Percentiles rank a stretch among this genome's conserved stretches.
Evolutionary conservation across 2,329 filamentous ascomycete genomes (phyloP).

Genomic region (Paraphoma sp.): DNA sequence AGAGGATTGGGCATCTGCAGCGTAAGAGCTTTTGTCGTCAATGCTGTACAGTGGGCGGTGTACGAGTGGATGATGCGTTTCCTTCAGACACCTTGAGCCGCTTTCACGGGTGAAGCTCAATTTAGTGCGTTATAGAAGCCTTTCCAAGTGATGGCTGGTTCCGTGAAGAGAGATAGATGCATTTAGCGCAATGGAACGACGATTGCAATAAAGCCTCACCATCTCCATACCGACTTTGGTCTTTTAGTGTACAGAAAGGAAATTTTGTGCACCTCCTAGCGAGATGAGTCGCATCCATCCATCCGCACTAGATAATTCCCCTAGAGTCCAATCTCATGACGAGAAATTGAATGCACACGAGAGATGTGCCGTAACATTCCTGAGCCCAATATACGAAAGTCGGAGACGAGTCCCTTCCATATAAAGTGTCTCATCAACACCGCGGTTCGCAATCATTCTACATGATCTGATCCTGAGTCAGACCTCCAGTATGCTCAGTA

Average conservation of each 20-base stretch:
- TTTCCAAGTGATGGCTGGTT: no score
- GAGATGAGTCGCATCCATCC: constrained; percentile 10
- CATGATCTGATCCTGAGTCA: constrained; percentile 99
- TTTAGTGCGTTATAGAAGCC: no score
- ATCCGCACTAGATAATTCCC: constrained; percentile 17
- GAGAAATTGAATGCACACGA: constrained; percentile 13
- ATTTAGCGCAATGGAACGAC: background rate
- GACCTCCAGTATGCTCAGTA: constrained; percentile 68
- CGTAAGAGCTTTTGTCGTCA: constrained; percentile 85
- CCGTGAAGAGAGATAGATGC: background rate
- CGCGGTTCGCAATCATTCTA: constrained; percentile 49
- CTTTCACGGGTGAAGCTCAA: no score
- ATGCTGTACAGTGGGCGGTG: constrained; percentile 89
- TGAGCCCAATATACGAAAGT: background rate
- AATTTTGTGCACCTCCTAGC: constrained; percentile 32
- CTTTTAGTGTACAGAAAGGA: constrained; percentile 44
- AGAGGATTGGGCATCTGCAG: constrained; percentile 83
- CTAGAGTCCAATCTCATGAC: constrained; percentile 22
- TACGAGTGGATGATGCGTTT: constrained; percentile 85
- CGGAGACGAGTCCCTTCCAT: background rate
- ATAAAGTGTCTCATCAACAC: background rate
- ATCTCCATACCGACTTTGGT: constrained; percentile 23
- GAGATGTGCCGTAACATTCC: background rate
- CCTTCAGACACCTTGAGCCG: constrained; percentile 22
- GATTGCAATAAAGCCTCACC: background rate